Base-by-base conservation (phyloP, 2,329 filamentous ascomycete species). In the Cercospora sp. region DNA sequence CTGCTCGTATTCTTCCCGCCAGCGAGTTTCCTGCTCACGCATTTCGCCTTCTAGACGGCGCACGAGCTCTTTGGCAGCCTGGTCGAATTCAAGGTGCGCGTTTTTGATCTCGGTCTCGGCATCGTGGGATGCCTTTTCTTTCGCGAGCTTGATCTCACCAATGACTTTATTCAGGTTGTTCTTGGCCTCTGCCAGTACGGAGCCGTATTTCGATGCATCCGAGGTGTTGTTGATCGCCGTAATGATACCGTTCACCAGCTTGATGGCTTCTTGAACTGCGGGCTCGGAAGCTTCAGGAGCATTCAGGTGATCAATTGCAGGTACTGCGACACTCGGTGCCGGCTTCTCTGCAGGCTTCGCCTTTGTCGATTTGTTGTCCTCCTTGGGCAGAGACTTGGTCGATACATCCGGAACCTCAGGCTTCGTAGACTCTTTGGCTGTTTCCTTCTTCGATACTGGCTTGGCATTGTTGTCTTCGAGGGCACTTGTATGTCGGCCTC, bases 201-300 rank as follows among this genome's bases (percentile, higher is more conserved):
- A 86, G 63, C 88, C 89, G 81, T 95, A 97, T 79, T 91, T 93
- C 73, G 86, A 86, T 70, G 90, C 87, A 66, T 92, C 88, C 69
- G 90, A 88, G 78, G 97, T 94, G 67, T 91, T 91, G 79, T 97
- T 97, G 78, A 97, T 90, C 58, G 96, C 92, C 8, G 92, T 89
- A 77, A 99, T 97, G 75, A 99, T 90, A 80, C 96, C 93, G 82
- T 99, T 99, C 75, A 99, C 86, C 82, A 97, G 94, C 82, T 92
- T 94, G 68, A 96, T 93, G 5, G 99, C 85, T 76, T 98, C 93
- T 80, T 97, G 93, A 23, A 98, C 91, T 39, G 97, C 87, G 30
- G 92, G 91, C 78, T 98, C 94, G 68, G 89, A 88, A 63, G 91
- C 92, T 75, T 93, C 87, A 64, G 87, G 85, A 26, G 96, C 87